Percentiles rank a stretch among this genome's conserved stretches.
Conservation (phyloP, 257 asterid genomes). For the Solanum sejunctum region DNA sequence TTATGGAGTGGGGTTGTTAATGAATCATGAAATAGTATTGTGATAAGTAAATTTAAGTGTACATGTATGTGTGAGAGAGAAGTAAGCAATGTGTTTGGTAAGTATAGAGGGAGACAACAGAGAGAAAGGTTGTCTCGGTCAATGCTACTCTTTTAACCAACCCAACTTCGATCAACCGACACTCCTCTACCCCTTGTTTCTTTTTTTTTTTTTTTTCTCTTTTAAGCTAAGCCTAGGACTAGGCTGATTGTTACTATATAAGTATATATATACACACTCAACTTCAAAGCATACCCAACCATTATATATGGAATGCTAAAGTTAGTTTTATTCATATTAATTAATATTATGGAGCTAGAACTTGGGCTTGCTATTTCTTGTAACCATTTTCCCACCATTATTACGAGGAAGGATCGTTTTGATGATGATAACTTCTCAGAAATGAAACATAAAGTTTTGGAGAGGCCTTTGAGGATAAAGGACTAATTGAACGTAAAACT, state of each 20-base stretch:
- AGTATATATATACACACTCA: not conserved
- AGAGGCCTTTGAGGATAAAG: conserved; percentile 12
- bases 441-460: not conserved
- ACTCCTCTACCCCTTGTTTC: not conserved
- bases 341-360: conserved; percentile 43
- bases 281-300: not conserved
- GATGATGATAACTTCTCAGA: not conserved
- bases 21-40: too few relatives aligned
- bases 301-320: not conserved
- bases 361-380: conserved; percentile 38
- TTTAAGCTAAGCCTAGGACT: not conserved
- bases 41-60: too few relatives aligned
- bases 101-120: not conserved
- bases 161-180: conserved; percentile 52
- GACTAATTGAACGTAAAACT: conserved; percentile 12
- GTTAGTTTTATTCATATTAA: not conserved
- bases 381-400: conserved; percentile 6
- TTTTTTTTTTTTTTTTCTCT: not conserved
- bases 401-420: not conserved
- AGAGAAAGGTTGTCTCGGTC: conserved; percentile 6
- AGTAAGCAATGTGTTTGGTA: too few relatives aligned
- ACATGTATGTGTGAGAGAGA: too few relatives aligned
- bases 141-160: conserved; percentile 49
- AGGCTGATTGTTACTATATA: not conserved
- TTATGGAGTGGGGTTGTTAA: too few relatives aligned